phyloP scores from a whole-genome alignment of 768 basidiomycete species.

The Phlebiopsis flavidoalba region DNA sequence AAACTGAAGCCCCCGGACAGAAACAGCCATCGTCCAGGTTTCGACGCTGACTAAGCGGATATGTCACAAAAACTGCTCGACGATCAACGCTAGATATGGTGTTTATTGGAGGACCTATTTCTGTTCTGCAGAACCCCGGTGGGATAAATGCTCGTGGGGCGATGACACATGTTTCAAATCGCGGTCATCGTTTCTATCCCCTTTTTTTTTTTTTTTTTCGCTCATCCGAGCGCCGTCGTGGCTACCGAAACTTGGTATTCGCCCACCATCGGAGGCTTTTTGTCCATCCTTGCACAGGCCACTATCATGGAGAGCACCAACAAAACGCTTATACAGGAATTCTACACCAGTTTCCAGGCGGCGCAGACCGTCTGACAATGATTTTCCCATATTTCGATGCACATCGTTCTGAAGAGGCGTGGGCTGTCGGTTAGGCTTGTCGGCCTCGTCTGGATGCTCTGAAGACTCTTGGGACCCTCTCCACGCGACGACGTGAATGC shows the following conservation, averaged over 20 bases:
- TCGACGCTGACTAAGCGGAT: conserved; percentile 13
- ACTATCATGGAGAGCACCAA: conserved; percentile 19
- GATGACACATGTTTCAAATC: not conserved
- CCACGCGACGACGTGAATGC: conserved; percentile 32
- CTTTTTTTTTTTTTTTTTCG: no score
- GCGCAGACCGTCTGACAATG: conserved; percentile 40
- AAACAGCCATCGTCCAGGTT: conserved; percentile 7
- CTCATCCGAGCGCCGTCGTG: not conserved
- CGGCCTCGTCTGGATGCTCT: conserved; percentile 39
- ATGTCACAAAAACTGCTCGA: not conserved
- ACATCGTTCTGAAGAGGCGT: conserved; percentile 6
- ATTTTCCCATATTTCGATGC: conserved; percentile 12
- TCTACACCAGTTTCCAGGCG: conserved; percentile 46
- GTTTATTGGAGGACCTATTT: not conserved
- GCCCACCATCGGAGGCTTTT: not conserved
- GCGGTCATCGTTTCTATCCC: not conserved
- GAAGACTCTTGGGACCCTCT: conserved; percentile 20
- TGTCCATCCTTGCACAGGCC: not conserved
- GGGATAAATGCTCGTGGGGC: not conserved
- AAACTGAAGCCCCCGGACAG: conserved; percentile 2
- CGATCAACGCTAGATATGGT: not conserved
- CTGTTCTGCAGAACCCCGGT: not conserved
- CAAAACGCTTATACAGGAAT: conserved; percentile 44
- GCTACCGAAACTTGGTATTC: not conserved
- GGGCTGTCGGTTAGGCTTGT: conserved; percentile 36